Evolutionary conservation across 1,284 basidiomycete genomes (phyloP), one percentile per base, ranked within the genome.

Genomic region (Irpex sp.): DNA sequence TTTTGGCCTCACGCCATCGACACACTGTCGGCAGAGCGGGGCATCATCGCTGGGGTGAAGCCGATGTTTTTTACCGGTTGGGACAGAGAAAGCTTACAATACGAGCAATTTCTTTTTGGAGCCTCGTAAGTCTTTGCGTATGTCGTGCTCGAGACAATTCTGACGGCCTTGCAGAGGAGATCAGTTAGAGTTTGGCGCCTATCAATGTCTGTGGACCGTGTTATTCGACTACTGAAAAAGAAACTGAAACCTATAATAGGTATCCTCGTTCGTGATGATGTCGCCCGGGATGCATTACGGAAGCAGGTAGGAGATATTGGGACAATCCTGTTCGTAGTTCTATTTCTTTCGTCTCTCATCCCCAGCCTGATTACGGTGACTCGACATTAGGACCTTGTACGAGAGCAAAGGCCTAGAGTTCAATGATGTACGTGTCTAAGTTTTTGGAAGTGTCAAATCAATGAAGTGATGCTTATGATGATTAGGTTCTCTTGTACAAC

Each of bases 381-480:
- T 31, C 31, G 31, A 31, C 31, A 31, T 31, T 49, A 90, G 89
- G 77, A 91, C 89, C 0, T 71, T 91, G 0, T 89, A 88, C 65
- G 87, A 92, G 59, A 86, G 84, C 78, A 92, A 92, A 71, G 89
- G 90, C 0, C 75, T 91, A 0, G 89, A 91, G 70, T 91, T 91
- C 69, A 82, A 90, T 66, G 88, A 91, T 62, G 87, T 88, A 31
- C 31, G 31, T 26, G 21, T 26, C 21, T 3, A 65, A 62, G 80
- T 69, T 40, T 2, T 44, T n/a, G 55, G 3, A 11, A 15, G 21
- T 26, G 21, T 26, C 21, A 26, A 26, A 26, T 26, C 21, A 26
- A 26, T 26, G 21, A 26, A 26, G 21, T 26, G 21, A 26, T 31
- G 31, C 31, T 31, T 31, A 31, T 31, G 4, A 31, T 4, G 31